phyloP scores from a whole-genome alignment of 768 basidiomycete genomes.

The Kwoniella dejecticola region DNA sequence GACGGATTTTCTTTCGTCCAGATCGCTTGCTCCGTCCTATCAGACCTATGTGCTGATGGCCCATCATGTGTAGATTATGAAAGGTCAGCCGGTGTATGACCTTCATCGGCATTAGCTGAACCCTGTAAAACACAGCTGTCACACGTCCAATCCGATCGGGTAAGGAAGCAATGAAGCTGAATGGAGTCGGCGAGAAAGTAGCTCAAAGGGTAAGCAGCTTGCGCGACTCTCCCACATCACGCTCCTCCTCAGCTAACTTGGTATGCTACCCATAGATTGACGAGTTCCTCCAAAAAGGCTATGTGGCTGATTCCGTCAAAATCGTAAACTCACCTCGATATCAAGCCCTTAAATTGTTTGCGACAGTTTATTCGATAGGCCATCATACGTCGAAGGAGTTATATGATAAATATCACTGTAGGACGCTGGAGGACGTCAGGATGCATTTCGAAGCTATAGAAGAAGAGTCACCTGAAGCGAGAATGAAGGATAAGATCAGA shows the following conservation, averaged over 20 bases:
- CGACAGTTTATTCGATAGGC: constrained; percentile 53
- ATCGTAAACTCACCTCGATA: constrained; percentile 45
- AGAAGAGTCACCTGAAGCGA: constrained; percentile 55
- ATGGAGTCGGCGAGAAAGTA: constrained; percentile 51
- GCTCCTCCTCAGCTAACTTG: not conserved
- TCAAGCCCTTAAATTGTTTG: constrained; percentile 43
- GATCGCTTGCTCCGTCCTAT: too few relatives aligned
- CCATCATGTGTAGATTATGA: constrained; percentile 32
- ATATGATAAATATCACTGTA: constrained; percentile 54
- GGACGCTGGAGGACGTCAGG: constrained; percentile 63
- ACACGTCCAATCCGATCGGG: constrained; percentile 48
- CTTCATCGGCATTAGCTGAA: not conserved
- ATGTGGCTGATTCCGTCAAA: constrained; percentile 40
- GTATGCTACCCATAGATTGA: constrained; percentile 42
- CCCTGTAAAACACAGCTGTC: constrained; percentile 43
- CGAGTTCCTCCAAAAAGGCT: constrained; percentile 47
- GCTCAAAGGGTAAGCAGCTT: constrained; percentile 43
- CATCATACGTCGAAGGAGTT: constrained; percentile 47
- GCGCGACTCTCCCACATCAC: not conserved
- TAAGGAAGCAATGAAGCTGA: constrained; percentile 46
- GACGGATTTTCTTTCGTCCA: too few relatives aligned
- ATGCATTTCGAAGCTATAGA: constrained; percentile 56
- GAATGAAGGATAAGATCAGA: constrained; percentile 59
- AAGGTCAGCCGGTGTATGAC: constrained; percentile 19
- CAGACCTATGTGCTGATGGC: too few relatives aligned